Base-by-base conservation (phyloP, 1,139 yeast genomes). In the Kodamaea ohmeri region DNA sequence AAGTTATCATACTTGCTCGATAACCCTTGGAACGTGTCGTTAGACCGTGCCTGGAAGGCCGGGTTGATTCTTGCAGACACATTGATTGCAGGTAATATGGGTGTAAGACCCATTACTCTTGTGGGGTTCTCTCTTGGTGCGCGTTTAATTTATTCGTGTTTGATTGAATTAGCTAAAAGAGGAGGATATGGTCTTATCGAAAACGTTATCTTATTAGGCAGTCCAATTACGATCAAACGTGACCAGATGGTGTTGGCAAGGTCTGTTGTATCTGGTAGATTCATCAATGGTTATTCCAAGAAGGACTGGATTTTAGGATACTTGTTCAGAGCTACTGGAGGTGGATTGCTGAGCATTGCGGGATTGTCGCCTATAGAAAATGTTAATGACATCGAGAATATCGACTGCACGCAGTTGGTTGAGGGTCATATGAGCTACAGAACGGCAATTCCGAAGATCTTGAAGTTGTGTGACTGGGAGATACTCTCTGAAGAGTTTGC, bases 371-470 rank as follows among this genome's bases (percentile, higher is more conserved):
- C 92, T 1, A 74, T 90, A 28, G 80, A 78, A 32, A 71, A 66
- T 35, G 62, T 79, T 13, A 71, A 76, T 19, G 85, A 83, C 0
- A 69, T 90, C 30, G 96, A 89, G 46, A 92, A 90, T 56, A 72
- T 84, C 43, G 95, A 94, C 56, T 85, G 94, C 49, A 87, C 97
- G 0, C 89, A 83, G 13, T 55, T 74, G 36, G 96, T 92, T 2
- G 92, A 85, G 44, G 98, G 98, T 0, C 99, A 94, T 63, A 88
- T 94, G 97, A 86, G 87, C 4, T 94, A 94, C 61, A 84, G 98
- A 67, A 84, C 83, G 46, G 90, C 89, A 9, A 88, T 94, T 72
- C 98, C 98, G 1, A 78, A 77, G 49, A 71, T 94, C 36, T 60
- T 94, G 48, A 74, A 76, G 47, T 62, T 64, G 35, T 56, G 86